Conservation (phyloP, 805 yeast species). For the Danielia oregonensis region DNA sequence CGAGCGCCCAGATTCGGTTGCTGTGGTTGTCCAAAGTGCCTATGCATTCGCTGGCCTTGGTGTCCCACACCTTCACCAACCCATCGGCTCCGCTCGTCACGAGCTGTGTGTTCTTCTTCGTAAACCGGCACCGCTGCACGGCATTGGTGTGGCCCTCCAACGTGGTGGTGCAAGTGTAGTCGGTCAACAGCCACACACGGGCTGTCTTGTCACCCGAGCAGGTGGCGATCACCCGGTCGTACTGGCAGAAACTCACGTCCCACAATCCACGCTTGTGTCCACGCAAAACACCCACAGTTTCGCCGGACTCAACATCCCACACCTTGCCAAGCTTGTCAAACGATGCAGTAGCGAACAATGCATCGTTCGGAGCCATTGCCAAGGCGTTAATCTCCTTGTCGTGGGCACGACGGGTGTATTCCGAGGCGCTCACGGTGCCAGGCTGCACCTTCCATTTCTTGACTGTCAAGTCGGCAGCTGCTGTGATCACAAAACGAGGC, state of each 20-base stretch:
- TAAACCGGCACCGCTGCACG: conserved; percentile 75
- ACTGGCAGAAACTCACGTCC: conserved; percentile 81
- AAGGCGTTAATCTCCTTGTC: conserved; percentile 92
- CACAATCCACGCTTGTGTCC: conserved; percentile 96
- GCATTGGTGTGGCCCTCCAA: conserved; percentile 95
- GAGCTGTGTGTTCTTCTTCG: conserved; percentile 63
- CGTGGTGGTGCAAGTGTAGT: conserved; percentile 71
- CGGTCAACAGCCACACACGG: conserved; percentile 82
- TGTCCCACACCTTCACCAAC: conserved; percentile 86
- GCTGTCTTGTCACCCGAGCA: conserved; percentile 92
- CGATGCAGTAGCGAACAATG: conserved; percentile 85
- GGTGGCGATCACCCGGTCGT: conserved; percentile 73
- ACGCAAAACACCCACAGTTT: conserved; percentile 73
- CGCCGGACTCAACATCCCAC: conserved; percentile 87
- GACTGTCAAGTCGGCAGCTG: conserved; percentile 78
- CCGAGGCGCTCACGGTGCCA: conserved; percentile 53
- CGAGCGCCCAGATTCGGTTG: conserved; percentile 91
- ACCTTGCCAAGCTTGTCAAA: conserved; percentile 89
- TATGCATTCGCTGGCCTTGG: conserved; percentile 60
- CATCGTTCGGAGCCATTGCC: conserved; percentile 89
- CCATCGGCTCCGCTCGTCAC: conserved; percentile 93
- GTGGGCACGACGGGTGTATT: conserved; percentile 92
- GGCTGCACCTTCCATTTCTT: conserved; percentile 67
- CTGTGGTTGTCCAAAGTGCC: conserved; percentile 87
- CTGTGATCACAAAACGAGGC: conserved; percentile 78